Base-by-base conservation (phyloP, 2,329 filamentous ascomycete species). In the Pseudogymnoascus sp. region DNA sequence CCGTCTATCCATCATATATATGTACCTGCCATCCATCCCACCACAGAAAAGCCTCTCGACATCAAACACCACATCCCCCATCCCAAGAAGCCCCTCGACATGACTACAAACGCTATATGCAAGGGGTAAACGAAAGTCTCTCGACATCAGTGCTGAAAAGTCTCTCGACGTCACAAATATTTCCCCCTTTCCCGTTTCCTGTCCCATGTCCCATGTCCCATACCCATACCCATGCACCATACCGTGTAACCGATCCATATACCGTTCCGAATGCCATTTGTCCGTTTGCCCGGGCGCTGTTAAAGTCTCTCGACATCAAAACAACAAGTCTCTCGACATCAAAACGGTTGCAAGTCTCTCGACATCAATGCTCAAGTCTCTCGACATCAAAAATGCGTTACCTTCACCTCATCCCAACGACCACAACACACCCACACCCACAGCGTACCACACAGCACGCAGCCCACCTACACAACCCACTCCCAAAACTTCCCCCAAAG, bases 401-500 rank as follows among this genome's bases (percentile, higher is more conserved):
- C 34, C 18, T 18, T 60, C 34, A 37, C 56, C 23, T 16, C 56
- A 60, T 38, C 37, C 18, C 21, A 25, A 37, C 46, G 16, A 56
- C 23, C 28, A 56, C 28, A 16, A 9, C 23, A 25, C n/a, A 56
- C 23, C 49, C 16, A 59, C 28, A 18, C 11, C 28, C 18, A 34
- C 28, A 34, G 53, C 28, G n/a, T 18, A 59, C 34, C 53, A 18
- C 53, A 18, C 34, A 34, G 18, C 34, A 60, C 56, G 18, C 37
- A 34, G 3, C 5, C 28, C 46, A 25, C 31, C 21, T 40, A 63
- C 7, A 42, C 43, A 25, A 72, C 66, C 69, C 67, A 69, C 7
- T 36, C 63, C 70, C 70, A 70, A 12, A 70, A 38, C 66, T 70
- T 73, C 16, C 69, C 70, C 64, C 72, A 72, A 61, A 70, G 66